phyloP scores from a whole-genome alignment of 495 filamentous ascomycete species.

The Aspergillus baeticus region DNA sequence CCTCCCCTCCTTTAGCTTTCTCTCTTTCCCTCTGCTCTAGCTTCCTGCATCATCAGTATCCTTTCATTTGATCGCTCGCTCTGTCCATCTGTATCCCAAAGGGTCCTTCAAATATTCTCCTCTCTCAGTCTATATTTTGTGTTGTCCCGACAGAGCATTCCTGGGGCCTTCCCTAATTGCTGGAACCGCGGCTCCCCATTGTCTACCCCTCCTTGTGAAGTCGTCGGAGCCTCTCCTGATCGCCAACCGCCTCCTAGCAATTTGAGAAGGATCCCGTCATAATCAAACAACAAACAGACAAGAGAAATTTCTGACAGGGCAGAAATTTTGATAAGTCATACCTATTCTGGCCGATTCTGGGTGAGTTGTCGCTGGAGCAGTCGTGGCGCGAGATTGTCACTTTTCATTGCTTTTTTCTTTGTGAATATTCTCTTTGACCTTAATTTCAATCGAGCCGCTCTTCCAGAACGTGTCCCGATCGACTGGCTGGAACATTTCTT shows the following conservation, averaged over 20 bases:
- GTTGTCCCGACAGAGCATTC: neutral
- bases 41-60: neutral
- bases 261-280: neutral
- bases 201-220: constrained; percentile 6
- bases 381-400: neutral
- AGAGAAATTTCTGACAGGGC: neutral
- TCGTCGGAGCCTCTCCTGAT: neutral
- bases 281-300: neutral
- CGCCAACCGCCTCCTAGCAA: neutral
- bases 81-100: neutral
- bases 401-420: constrained; percentile 2
- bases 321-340: neutral
- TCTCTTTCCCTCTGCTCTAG: neutral
- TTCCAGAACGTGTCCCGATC: constrained; percentile 9
- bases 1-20: neutral
- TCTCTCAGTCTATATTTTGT: neutral
- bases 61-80: neutral
- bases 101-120: neutral
- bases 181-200: constrained; percentile 1
- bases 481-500: constrained; percentile 1
- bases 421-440: neutral
- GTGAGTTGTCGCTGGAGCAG: constrained; percentile 9
- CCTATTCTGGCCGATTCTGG: neutral
- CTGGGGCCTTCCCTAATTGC: neutral
- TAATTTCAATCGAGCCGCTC: neutral